These are phyloP conservation scores for Xylaria sp. DNA, from an alignment of 2,329 filamentous ascomycete species.

Conservation along the genomic window DNA sequence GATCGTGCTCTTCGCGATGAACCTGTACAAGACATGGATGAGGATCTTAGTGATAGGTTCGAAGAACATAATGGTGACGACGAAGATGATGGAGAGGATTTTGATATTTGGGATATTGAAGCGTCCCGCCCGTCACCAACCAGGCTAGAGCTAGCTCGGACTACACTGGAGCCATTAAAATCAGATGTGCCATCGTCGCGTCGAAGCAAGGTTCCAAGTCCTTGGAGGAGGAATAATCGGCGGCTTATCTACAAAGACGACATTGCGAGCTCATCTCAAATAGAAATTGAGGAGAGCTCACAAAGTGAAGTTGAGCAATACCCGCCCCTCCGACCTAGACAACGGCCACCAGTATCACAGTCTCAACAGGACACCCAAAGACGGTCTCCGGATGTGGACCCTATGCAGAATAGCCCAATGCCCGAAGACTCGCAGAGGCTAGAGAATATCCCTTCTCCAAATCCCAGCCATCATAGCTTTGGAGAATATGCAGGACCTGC, in stretches of 20 bases:
- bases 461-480: constrained; percentile 17
- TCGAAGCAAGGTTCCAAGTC: constrained; percentile 52
- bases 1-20: constrained; percentile 39
- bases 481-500: constrained; percentile 23
- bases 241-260: constrained; percentile 50
- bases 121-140: constrained; percentile 59
- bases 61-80: constrained; percentile 33
- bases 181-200: constrained; percentile 39
- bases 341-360: constrained; percentile 32
- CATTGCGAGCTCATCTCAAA: constrained; percentile 47
- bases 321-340: constrained; percentile 25
- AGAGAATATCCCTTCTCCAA: constrained; percentile 8
- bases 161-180: constrained; percentile 30
- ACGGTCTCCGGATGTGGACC: constrained; percentile 6
- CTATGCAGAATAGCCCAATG: constrained; percentile 3
- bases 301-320: constrained; percentile 42
- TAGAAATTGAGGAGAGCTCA: constrained; percentile 47
- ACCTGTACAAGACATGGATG: constrained; percentile 34
- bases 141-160: constrained; percentile 38
- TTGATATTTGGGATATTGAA: constrained; percentile 68
- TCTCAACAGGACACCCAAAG: constrained; percentile 33
- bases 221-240: constrained; percentile 53
- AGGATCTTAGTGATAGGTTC: constrained; percentile 31
- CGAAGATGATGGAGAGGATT: constrained; percentile 47
- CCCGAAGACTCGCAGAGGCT: constrained; percentile 5